Conservation (phyloP, 75 land plant genomes). For the Pseudotsuga menziesii region DNA sequence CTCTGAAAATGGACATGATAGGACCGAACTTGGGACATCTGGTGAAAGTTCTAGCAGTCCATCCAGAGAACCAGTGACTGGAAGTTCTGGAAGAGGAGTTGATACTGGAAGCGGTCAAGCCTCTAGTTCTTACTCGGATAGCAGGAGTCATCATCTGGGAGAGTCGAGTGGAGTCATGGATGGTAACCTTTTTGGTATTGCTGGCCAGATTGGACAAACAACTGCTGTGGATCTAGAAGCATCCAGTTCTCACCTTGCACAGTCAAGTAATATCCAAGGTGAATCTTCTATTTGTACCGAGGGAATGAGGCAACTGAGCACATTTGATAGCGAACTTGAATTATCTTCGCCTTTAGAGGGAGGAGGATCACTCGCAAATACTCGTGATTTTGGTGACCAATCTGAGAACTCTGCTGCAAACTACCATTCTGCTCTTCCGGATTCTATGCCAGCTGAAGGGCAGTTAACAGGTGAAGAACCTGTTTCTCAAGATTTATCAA, state of each 20-base stretch:
- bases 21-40: not conserved
- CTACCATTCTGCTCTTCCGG: not conserved
- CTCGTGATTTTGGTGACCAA: not conserved
- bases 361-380: not conserved
- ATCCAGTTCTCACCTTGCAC: not conserved
- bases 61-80: constrained; percentile 3
- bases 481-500: not conserved
- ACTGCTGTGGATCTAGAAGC: constrained; percentile 6
- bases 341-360: not conserved
- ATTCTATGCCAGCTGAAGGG: constrained; percentile 8
- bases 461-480: not conserved
- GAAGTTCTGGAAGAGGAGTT: not conserved
- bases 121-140: not conserved
- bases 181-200: not conserved
- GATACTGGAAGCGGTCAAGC: constrained; percentile 1
- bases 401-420: not conserved
- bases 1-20: not conserved
- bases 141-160: constrained; percentile 2
- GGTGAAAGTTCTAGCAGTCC: not conserved
- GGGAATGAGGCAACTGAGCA: not conserved
- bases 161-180: constrained; percentile 8
- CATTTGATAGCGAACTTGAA: not conserved
- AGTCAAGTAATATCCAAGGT: constrained; percentile 2
- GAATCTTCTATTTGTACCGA: constrained; percentile 1
- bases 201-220: not conserved